Conservation (phyloP, 2,329 filamentous ascomycete genomes). For the Hypoxylon sp. region DNA sequence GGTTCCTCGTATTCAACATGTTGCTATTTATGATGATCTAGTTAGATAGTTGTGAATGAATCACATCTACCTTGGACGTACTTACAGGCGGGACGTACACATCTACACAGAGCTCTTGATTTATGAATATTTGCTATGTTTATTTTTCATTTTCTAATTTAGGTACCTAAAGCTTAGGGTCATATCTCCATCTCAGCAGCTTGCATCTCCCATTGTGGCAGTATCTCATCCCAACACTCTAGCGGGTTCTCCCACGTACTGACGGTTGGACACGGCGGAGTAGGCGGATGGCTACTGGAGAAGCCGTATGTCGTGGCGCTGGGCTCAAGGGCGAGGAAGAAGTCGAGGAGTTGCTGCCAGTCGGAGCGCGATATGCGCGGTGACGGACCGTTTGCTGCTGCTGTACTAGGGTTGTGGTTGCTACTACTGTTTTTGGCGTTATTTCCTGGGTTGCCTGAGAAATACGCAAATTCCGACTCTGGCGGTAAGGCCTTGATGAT, state of each 20-base stretch:
- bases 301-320: constrained; percentile 30
- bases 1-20: not conserved
- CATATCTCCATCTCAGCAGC: constrained; percentile 12
- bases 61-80: not conserved
- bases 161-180: constrained; percentile 1
- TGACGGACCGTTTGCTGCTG: not conserved
- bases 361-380: constrained; percentile 40
- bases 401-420: not conserved
- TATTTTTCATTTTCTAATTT: not conserved
- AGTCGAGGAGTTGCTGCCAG: constrained; percentile 42
- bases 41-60: not conserved
- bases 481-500: constrained; percentile 52
- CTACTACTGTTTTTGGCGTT: not conserved
- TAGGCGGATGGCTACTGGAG: constrained; percentile 22
- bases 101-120: not conserved
- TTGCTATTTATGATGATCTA: not conserved
- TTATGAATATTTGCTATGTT: not conserved
- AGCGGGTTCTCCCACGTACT: constrained; percentile 21
- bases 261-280: constrained; percentile 15
- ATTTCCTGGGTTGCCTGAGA: not conserved
- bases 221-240: constrained; percentile 30
- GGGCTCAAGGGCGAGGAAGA: constrained; percentile 41
- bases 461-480: constrained; percentile 10
- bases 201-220: constrained; percentile 29
- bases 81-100: not conserved